phyloP scores from a whole-genome alignment of 1,139 yeast genomes.

The Yarrowia galli region DNA sequence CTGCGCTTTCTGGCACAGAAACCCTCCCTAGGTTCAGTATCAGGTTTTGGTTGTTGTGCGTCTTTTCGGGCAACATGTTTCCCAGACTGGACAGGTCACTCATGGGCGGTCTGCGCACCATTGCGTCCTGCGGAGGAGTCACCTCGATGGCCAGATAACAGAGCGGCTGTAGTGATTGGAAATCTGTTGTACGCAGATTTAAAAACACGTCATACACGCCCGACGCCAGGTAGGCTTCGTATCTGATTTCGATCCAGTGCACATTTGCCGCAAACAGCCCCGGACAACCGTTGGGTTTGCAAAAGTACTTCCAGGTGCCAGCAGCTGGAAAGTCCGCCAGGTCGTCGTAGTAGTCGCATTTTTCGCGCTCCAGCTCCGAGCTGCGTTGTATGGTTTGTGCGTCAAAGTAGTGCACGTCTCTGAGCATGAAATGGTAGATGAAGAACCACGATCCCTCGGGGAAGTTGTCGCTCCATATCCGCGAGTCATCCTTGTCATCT shows the following conservation, averaged over 20 bases:
- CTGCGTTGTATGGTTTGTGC: constrained; percentile 27
- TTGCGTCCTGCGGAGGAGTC: constrained; percentile 32
- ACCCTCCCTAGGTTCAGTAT: constrained; percentile 28
- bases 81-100: constrained; percentile 22
- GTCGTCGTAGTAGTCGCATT: constrained; percentile 23
- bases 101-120: constrained; percentile 30
- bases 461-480: background rate
- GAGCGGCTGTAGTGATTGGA: constrained; percentile 25
- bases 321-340: constrained; percentile 34
- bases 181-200: constrained; percentile 16
- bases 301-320: constrained; percentile 36
- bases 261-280: constrained; percentile 30
- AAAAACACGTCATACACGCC: constrained; percentile 35
- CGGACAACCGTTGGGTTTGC: constrained; percentile 30
- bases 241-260: constrained; percentile 35
- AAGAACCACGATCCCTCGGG: constrained; percentile 33
- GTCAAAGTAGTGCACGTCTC: constrained; percentile 34
- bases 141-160: constrained; percentile 33
- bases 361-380: constrained; percentile 25
- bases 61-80: constrained; percentile 5
- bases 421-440: constrained; percentile 35
- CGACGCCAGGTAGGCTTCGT: constrained; percentile 25
- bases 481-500: background rate
- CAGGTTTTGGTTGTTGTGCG: constrained; percentile 24
- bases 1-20: constrained; percentile 26